These are phyloP conservation scores for Debaryomyces udenii DNA, from an alignment of 1,139 yeast species.

Conservation along the genomic window DNA sequence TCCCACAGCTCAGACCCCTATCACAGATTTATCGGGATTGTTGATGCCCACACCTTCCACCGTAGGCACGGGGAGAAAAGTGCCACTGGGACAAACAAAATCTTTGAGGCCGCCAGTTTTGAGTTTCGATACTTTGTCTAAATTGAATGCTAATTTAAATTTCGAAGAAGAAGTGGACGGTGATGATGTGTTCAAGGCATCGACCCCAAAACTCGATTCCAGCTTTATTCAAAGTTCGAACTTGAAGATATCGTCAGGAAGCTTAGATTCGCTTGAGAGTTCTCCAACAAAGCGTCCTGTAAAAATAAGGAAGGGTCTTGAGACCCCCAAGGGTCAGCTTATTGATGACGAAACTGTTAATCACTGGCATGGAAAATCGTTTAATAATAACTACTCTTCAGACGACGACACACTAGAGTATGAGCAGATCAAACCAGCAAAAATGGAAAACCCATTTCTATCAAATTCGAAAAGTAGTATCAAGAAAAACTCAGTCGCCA, in stretches of 20 bases:
- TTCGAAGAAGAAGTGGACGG: slow-evolving; percentile 21
- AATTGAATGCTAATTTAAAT: slow-evolving; percentile 21
- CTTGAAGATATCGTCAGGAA: slow-evolving; percentile 4
- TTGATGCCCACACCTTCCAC: slow-evolving; percentile 48
- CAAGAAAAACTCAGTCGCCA: slow-evolving; percentile 2
- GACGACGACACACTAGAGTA: slow-evolving; percentile 31
- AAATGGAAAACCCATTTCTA: slow-evolving; percentile 8
- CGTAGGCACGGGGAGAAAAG: slow-evolving; percentile 41
- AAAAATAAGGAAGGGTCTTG: slow-evolving; percentile 10
- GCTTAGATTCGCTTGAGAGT: slow-evolving; percentile 1
- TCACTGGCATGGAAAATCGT: slow-evolving; percentile 43
- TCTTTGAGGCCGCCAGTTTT: slow-evolving; percentile 18
- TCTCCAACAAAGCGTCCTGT: slow-evolving; percentile 10
- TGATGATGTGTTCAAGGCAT: slow-evolving; percentile 2
- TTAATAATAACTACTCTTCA: slow-evolving; percentile 27
- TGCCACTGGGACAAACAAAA: slow-evolving; percentile 12
- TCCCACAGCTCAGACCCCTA: slow-evolving; percentile 5
- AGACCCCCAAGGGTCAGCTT: slow-evolving; percentile 40
- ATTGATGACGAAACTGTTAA: slow-evolving; percentile 37
- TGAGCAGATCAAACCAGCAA: slow-evolving; percentile 2
- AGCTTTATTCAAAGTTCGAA: slow-evolving; percentile 10
- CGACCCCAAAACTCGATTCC: slow-evolving; percentile 6
- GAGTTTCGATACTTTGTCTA: slow-evolving; percentile 24
- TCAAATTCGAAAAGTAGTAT: background rate
- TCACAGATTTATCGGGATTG: slow-evolving; percentile 25